These are phyloP conservation scores for Kodamaea ohmeri DNA, from an alignment of 1,139 yeast genomes.

Conservation along the genomic window DNA sequence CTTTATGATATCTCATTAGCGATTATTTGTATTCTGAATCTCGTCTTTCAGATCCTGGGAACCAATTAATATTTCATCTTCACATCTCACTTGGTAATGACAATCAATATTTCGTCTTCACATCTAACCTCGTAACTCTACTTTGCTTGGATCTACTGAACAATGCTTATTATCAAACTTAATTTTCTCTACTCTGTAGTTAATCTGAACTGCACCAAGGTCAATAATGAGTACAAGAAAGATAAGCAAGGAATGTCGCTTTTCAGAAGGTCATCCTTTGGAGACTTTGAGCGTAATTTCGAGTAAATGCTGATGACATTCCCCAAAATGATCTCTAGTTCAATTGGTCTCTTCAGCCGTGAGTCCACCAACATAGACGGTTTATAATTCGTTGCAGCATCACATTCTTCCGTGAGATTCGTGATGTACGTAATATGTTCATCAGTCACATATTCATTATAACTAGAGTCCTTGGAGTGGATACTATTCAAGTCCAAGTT, in stretches of 20 bases:
- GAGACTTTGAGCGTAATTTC: slow-evolving; percentile 7
- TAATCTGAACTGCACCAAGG: slow-evolving; percentile 30
- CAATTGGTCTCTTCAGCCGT: slow-evolving; percentile 67
- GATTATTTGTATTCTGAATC: too few relatives aligned
- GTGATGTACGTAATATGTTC: slow-evolving; percentile 19
- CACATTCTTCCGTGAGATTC: slow-evolving; percentile 17
- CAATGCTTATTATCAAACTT: not conserved
- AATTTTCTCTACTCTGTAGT: not conserved
- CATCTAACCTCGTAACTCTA: too few relatives aligned
- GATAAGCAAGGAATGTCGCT: slow-evolving; percentile 21
- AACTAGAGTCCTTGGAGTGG: slow-evolving; percentile 15
- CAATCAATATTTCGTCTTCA: too few relatives aligned
- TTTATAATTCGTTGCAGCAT: slow-evolving; percentile 23
- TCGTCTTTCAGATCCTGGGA: too few relatives aligned
- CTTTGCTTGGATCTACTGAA: too few relatives aligned
- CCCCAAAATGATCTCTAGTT: slow-evolving; percentile 52
- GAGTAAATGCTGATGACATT: slow-evolving; percentile 21
- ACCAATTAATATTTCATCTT: too few relatives aligned
- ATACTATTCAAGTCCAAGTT: slow-evolving; percentile 22
- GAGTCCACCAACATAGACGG: slow-evolving; percentile 77
- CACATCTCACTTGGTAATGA: too few relatives aligned
- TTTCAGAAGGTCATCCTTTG: slow-evolving; percentile 8
- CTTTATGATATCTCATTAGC: too few relatives aligned
- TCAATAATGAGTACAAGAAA: slow-evolving; percentile 35
- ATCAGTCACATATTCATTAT: slow-evolving; percentile 18